Evolutionary conservation across 2,329 filamentous ascomycete genomes (phyloP).

Genomic region (Chaetomiaceae sp.): DNA sequence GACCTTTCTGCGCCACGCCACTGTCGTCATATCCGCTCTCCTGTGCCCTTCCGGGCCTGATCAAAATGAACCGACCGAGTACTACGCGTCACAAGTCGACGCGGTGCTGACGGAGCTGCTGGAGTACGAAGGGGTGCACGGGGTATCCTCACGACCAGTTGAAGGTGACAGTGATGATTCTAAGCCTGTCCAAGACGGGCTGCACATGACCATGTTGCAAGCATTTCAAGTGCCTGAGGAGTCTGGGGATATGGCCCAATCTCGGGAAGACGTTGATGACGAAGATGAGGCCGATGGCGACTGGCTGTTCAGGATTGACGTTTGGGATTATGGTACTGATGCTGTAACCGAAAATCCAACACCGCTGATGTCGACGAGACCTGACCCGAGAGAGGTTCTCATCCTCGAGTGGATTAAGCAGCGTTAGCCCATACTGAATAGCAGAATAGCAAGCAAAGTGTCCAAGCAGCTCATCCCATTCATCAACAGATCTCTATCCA

Average conservation of each 20-base stretch:
- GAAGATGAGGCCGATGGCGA: neutral
- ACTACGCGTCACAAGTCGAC: slow-evolving; percentile 1
- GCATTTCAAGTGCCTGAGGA: neutral
- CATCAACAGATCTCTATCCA: no score
- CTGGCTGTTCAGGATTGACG: slow-evolving; percentile 1
- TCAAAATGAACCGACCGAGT: neutral
- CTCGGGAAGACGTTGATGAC: neutral
- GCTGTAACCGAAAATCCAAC: neutral
- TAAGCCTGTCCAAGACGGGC: neutral
- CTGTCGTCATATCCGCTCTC: slow-evolving; percentile 2
- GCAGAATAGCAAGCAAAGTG: neutral
- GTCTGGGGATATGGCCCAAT: no score
- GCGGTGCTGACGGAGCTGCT: slow-evolving; percentile 1
- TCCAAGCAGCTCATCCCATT: no score
- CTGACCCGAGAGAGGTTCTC: neutral
- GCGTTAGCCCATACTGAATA: neutral
- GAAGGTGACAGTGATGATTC: neutral
- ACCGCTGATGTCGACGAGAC: neutral
- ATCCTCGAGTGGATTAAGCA: slow-evolving; percentile 1
- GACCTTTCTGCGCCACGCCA: slow-evolving; percentile 6
- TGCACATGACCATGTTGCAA: slow-evolving; percentile 12
- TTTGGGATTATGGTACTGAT: neutral
- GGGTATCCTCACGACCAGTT: neutral
- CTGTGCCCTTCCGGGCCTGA: neutral
- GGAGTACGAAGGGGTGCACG: slow-evolving; percentile 1